Percentiles rank a stretch among this genome's conserved stretches.
phyloP scores from a whole-genome alignment of 2,329 filamentous ascomycete species.

The Sarocladium brachiariae region DNA sequence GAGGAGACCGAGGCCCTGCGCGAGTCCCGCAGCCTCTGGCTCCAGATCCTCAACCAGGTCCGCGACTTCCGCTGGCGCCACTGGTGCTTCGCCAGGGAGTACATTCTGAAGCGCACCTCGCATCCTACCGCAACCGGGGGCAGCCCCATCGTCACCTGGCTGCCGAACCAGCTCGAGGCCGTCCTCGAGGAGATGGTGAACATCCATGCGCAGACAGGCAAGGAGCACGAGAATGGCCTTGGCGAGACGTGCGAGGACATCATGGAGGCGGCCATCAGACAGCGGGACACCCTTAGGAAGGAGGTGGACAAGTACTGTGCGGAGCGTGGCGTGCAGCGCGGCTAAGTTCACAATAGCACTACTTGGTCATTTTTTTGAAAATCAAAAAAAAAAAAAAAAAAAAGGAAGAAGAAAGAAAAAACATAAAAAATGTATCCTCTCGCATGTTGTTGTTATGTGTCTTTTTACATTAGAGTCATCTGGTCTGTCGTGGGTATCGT shows the following conservation, averaged over 20 bases:
- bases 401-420: neutral
- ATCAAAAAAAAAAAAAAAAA: neutral
- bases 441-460: no score
- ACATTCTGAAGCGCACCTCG: constrained; percentile 70
- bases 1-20: constrained; percentile 38
- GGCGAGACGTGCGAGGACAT: constrained; percentile 47
- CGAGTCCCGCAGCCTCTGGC: constrained; percentile 53
- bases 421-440: no score
- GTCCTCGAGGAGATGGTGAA: constrained; percentile 64
- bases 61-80: constrained; percentile 78
- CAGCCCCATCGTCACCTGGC: constrained; percentile 76
- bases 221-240: constrained; percentile 33
- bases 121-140: constrained; percentile 77
- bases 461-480: neutral
- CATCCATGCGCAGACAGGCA: constrained; percentile 40
- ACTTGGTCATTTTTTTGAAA: no score
- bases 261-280: constrained; percentile 58
- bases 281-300: constrained; percentile 60
- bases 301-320: constrained; percentile 71
- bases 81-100: constrained; percentile 80
- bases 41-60: constrained; percentile 64
- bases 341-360: neutral
- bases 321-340: constrained; percentile 43
- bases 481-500: constrained; percentile 1
- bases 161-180: constrained; percentile 73